Evolutionary conservation across 768 basidiomycete species (phyloP).

Genomic region (Phanerochaete carnosa): DNA sequence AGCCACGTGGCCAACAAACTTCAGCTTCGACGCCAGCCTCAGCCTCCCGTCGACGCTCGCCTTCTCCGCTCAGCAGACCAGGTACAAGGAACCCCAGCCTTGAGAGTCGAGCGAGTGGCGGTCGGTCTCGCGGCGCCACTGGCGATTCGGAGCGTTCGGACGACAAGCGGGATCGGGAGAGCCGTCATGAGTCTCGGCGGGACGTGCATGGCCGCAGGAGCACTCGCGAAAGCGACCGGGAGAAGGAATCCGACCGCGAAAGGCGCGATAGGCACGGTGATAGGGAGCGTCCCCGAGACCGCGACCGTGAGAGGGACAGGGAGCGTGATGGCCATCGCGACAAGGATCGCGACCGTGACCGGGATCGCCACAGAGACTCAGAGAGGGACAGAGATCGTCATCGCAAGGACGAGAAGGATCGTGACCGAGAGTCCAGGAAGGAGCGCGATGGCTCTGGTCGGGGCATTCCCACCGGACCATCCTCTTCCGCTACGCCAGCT

Average conservation of each 20-base stretch:
- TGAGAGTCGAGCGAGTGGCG: conserved; percentile 72
- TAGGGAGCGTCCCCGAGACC: conserved; percentile 27
- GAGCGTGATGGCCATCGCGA: conserved; percentile 50
- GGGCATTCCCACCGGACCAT: conserved; percentile 30
- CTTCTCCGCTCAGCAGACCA: conserved; percentile 62
- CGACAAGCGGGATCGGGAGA: conserved; percentile 33
- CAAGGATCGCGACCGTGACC: conserved; percentile 40
- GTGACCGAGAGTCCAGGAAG: conserved; percentile 61
- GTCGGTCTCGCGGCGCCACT: conserved; percentile 32
- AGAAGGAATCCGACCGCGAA: conserved; percentile 45
- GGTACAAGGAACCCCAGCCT: conserved; percentile 68
- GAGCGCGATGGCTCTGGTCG: conserved; percentile 46
- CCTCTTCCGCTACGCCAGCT: conserved; percentile 23
- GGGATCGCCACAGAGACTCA: conserved; percentile 10
- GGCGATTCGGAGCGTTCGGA: conserved; percentile 8
- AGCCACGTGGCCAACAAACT: not conserved
- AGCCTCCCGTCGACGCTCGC: conserved; percentile 53
- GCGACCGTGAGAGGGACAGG: conserved; percentile 34
- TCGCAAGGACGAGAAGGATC: conserved; percentile 44
- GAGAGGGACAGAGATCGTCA: conserved; percentile 29
- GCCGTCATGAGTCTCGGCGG: conserved; percentile 12
- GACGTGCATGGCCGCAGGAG: conserved; percentile 38
- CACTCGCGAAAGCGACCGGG: conserved; percentile 51
- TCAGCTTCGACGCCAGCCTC: conserved; percentile 40
- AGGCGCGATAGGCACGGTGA: conserved; percentile 40